Evolutionary conservation across 805 yeast genomes (phyloP), one percentile per base, ranked within the genome.

Genomic region (Pichia eremophila): DNA sequence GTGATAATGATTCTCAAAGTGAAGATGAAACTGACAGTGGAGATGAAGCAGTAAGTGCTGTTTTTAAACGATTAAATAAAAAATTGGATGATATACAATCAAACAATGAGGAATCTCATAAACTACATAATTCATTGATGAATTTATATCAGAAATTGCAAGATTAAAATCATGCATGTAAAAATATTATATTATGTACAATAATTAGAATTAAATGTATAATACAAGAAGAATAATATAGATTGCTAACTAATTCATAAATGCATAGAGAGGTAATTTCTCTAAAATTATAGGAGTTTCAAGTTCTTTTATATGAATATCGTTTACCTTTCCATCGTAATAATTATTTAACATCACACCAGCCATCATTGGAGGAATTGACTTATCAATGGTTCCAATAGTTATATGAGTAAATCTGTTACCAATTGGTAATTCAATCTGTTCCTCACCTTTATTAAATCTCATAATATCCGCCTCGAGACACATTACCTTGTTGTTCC

Each of bases 381-480:
- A 68, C 0, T 64, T 63, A 0, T 68, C 67, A 1, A 67, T 55
- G 0, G 86, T 76, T 0, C 90, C 95, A 14, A 87, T 58, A 0
- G 97, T 90, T 40, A 89, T 75, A 60, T 90, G 97, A 0, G 83
- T 70, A 50, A 63, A 61, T 45, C 65, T 60, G 48, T 79, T 77
- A 0, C 71, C 69, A 9, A 64, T 45, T n/a, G 57, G 55, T 5
- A 62, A 35, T 18, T 41, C 36, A 27, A 41, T 25, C 4, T 12
- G 7, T 8, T 39, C 43, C 1, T 44, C 53, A 1, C 45, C 41
- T 0, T 35, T 42, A 31, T 51, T 35, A 40, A 59, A 43, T 8
- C 52, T 32, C 25, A 51, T 40, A 3, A 73, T 51, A 9, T 68
- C 67, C 1, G 79, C 85, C 18, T 71, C 60, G 5, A 84, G 61